A percentile compares a stretch with the other conserved stretches of the same genome.
Conservation (phyloP, 2,329 filamentous ascomycete genomes). For the Didymellaceae sp. region DNA sequence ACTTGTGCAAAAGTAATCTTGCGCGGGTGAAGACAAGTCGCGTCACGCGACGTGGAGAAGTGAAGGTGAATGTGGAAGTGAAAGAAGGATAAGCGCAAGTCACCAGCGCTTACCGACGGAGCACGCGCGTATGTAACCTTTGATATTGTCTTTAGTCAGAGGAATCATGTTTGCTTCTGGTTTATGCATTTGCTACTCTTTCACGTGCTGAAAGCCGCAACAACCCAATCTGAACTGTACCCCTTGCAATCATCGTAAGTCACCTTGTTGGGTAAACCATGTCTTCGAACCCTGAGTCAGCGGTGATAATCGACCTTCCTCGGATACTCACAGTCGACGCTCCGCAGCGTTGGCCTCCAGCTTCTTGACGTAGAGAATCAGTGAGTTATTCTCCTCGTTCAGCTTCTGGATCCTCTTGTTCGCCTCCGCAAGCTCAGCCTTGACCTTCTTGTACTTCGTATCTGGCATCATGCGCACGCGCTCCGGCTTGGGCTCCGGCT, state of each 20-base stretch:
- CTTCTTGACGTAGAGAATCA: constrained; percentile 22
- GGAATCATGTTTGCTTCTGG: neutral
- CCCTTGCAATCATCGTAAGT: neutral
- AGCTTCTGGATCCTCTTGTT: constrained; percentile 23
- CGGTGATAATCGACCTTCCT: neutral
- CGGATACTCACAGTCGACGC: neutral
- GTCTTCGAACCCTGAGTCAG: neutral
- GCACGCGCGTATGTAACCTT: no score
- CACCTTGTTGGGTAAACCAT: neutral
- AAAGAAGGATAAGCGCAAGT: neutral
- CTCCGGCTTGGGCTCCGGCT: constrained; percentile 18
- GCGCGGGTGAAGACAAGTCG: neutral
- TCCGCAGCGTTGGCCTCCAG: constrained; percentile 8
- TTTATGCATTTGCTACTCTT: no score
- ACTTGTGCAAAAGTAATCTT: no score
- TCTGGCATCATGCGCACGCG: constrained; percentile 22
- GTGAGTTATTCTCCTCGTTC: constrained; percentile 32
- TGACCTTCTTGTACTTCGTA: constrained; percentile 18
- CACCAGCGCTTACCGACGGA: no score
- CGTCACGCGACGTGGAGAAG: neutral
- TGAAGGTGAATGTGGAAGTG: constrained; percentile 11
- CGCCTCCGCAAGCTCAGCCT: constrained; percentile 19
- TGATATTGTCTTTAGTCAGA: no score
- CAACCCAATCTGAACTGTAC: neutral
- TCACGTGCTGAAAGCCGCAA: neutral